Base-by-base conservation (phyloP, 2,329 filamentous ascomycete genomes). In the Aspergillus ibericus region DNA sequence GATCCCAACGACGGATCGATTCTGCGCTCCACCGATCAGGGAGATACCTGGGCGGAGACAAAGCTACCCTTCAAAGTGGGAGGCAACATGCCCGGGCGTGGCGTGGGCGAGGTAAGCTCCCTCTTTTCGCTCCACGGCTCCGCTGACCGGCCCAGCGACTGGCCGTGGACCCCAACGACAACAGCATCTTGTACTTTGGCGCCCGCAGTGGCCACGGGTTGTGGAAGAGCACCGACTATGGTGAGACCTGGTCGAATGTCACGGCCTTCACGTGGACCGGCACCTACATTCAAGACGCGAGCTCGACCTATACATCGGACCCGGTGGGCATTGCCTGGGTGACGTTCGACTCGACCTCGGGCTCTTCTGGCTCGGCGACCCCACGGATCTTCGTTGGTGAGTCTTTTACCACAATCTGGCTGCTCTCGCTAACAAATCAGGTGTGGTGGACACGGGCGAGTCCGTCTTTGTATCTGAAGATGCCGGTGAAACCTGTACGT, bases 11-110 rank as follows among this genome's bases (percentile, higher is more conserved):
- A 80, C 4, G 83, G 83, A 7, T 75, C 81, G 7, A 84, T 86
- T 36, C 78, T 84, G 32, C 78, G 80, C 27, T 85, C 82, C 8
- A 80, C 77, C 8, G 82, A 87, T 63, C 75, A 79, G 63, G 84
- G 84, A 1, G 71, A 70, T 3, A 85, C 83, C 0, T 86, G 82
- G 81, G 65, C 73, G 1, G 73, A 77, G 18, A 79, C 81, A 0
- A 72, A 74, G 5, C 75, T 86, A 0, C 77, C 82, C 2, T 86
- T 86, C 75, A 86, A 86, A 67, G 82, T 85, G 47, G 84, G 84
- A 7, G 84, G 84, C 0, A 86, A 86, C 66, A 86, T 85, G 83
- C 83, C 84, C 7, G 84, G 84, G 1, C 80, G 84, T 27, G 84
- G 84, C 7, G 82, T 81, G 70, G 84, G 84, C 15, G 84, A 86